Percentiles rank a stretch among this genome's conserved stretches.
phyloP scores from a whole-genome alignment of 2,329 filamentous ascomycete species.

The Pestalotiopsis sp. region DNA sequence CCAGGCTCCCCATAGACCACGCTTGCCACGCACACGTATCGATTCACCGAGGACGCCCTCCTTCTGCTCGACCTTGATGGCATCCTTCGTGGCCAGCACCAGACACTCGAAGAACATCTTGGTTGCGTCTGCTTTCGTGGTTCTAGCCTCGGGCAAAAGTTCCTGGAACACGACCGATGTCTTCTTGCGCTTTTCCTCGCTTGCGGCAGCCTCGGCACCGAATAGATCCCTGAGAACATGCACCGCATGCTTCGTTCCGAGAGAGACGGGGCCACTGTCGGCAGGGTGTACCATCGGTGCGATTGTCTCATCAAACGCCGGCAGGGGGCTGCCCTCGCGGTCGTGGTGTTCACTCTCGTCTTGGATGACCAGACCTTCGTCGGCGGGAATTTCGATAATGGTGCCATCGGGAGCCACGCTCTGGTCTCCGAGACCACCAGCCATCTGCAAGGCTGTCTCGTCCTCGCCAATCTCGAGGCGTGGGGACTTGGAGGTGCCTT shows the following conservation, averaged over 20 bases:
- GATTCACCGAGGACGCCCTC: slow-evolving; percentile 71
- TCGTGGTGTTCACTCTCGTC: slow-evolving; percentile 48
- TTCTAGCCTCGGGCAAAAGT: slow-evolving; percentile 77
- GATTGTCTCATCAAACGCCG: slow-evolving; percentile 78
- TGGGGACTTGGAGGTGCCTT: slow-evolving; percentile 65
- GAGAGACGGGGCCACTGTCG: slow-evolving; percentile 82
- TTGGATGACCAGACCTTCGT: slow-evolving; percentile 43
- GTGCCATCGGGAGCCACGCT: slow-evolving; percentile 61
- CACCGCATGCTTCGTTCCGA: slow-evolving; percentile 93
- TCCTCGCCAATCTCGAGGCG: slow-evolving; percentile 69
- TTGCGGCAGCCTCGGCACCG: slow-evolving; percentile 68
- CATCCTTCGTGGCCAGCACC: slow-evolving; percentile 95
- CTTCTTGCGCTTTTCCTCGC: slow-evolving; percentile 72
- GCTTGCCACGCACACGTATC: slow-evolving; percentile 85
- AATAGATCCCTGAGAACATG: slow-evolving; percentile 91
- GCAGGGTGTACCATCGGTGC: slow-evolving; percentile 75
- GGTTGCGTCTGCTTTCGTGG: slow-evolving; percentile 86
- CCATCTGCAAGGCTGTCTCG: slow-evolving; percentile 52
- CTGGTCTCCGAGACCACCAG: slow-evolving; percentile 51
- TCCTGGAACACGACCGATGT: slow-evolving; percentile 85
- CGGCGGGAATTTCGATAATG: slow-evolving; percentile 63
- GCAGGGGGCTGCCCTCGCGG: slow-evolving; percentile 46
- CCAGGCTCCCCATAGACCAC: slow-evolving; percentile 96
- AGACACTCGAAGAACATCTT: slow-evolving; percentile 99
- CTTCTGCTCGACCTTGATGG: slow-evolving; percentile 91